A percentile compares a stretch with the other conserved stretches of the same genome.
phyloP scores from a whole-genome alignment of 2,329 filamentous ascomycete genomes.

The Fusarium camptoceras region DNA sequence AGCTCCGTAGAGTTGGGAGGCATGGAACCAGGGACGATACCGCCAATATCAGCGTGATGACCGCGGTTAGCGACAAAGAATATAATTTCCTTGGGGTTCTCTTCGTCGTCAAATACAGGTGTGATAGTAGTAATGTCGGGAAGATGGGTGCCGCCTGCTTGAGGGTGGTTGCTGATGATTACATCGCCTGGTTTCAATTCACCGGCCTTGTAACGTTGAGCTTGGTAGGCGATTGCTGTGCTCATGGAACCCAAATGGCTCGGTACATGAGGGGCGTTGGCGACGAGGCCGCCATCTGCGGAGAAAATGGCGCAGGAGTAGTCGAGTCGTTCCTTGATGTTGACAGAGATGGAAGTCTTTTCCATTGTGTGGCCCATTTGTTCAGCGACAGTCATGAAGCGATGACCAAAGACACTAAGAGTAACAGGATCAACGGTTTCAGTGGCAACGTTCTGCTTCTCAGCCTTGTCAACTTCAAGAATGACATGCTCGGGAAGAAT shows the following conservation, averaged over 20 bases:
- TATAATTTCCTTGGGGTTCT: constrained; percentile 47
- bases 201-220: constrained; percentile 33
- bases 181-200: constrained; percentile 40
- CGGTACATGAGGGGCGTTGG: constrained; percentile 38
- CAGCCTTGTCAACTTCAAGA: constrained; percentile 47
- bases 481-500: constrained; percentile 52
- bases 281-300: constrained; percentile 59
- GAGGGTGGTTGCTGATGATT: constrained; percentile 46
- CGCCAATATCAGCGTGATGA: constrained; percentile 56
- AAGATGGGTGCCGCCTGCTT: constrained; percentile 41
- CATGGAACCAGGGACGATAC: constrained; percentile 81
- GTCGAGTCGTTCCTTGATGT: constrained; percentile 82
- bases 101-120: constrained; percentile 47
- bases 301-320: constrained; percentile 85
- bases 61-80: constrained; percentile 51
- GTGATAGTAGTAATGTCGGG: constrained; percentile 48
- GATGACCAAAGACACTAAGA: constrained; percentile 79
- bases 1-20: constrained; percentile 73
- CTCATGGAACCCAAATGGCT: constrained; percentile 42
- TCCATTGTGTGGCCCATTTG: constrained; percentile 83
- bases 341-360: constrained; percentile 80
- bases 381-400: constrained; percentile 85
- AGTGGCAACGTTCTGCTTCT: constrained; percentile 23
- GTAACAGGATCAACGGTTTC: constrained; percentile 76
- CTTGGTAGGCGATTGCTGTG: constrained; percentile 40